phyloP scores from a whole-genome alignment of 129 eudicot genomes.

The Solidago caesia region DNA sequence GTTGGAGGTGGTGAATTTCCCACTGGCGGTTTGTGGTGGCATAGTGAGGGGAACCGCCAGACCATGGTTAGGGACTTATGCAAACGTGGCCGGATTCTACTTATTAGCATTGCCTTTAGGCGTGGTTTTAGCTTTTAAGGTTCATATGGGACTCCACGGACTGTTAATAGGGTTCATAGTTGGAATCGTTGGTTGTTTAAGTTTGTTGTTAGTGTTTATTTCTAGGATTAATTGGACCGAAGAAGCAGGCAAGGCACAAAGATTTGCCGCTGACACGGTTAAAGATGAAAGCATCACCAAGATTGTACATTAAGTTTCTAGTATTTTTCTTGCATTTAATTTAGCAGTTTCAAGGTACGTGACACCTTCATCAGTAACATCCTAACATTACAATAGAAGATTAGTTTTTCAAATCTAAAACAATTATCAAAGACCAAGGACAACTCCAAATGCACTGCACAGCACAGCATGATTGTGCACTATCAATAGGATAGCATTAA shows the following conservation, averaged over 20 bases:
- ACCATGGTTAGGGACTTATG: conserved; percentile 82
- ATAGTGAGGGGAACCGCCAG: conserved; percentile 88
- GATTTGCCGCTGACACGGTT: conserved; percentile 26
- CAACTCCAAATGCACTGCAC: conserved; percentile 1
- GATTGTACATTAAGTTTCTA: conserved; percentile 2
- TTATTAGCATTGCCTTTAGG: conserved; percentile 82
- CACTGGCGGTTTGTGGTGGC: conserved; percentile 85
- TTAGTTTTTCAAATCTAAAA: not conserved
- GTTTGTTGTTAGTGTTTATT: conserved; percentile 56
- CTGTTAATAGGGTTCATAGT: conserved; percentile 66
- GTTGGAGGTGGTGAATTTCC: conserved; percentile 72
- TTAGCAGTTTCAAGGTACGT: not conserved
- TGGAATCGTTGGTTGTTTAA: conserved; percentile 53
- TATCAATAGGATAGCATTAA: conserved; percentile 31
- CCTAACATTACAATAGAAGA: not conserved
- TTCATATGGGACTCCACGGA: conserved; percentile 65
- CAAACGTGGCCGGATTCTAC: conserved; percentile 76
- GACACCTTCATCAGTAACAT: not conserved
- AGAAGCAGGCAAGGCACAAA: conserved; percentile 72
- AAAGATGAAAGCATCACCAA: conserved; percentile 23
- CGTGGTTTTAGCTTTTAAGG: conserved; percentile 57
- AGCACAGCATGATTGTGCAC: conserved; percentile 22
- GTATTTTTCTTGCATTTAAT: not conserved
- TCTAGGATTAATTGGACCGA: conserved; percentile 60
- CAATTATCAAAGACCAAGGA: conserved; percentile 5